Evolutionary conservation across 495 filamentous ascomycete genomes (phyloP), one percentile per base, ranked within the genome.

Genomic region (Hyaloscypha bicolor): DNA sequence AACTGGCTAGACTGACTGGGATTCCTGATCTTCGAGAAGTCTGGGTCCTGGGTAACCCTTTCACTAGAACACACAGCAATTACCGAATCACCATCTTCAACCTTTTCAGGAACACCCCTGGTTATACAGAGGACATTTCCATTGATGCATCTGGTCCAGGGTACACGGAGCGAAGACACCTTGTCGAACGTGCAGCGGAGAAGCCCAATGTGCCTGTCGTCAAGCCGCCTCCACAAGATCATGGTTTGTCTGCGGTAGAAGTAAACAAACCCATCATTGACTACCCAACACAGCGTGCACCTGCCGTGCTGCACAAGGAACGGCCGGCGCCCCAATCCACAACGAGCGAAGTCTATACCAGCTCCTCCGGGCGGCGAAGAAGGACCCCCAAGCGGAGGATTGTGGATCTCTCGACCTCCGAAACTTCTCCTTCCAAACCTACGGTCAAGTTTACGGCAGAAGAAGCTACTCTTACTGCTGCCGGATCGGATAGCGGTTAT

Each of bases 1-100:
- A 99, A 75, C 78, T 97, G 48, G 94, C 94, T 56, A 87, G 95
- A 52, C 82, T 99, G 48, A 97, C 95, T 25, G 88, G 90, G 65
- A 89, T 96, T 60, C 94, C 96, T 68, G 90, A 98, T 55, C 89
- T 99, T 72, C 88, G 87, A 52, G 95, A 97, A 79, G 88, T 98
- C 60, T 99, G 92, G 81, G 91, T 98, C 16, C 83, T 88, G 56
- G 90, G 89, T 19, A 98, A 98, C 76, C 93, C 94, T 8, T 97
- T 97, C 69, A 90, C 89, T 35, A 92, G 90, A 65, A 94, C 93
- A 12, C 93, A 97, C 72, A 85, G 88, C 61, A 87, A 86, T 68
- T 96, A 97, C 74, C 87, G 95, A 33, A 82, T 96, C 68, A 89
- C 87, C 30, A 96, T 99, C 70, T 97, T 99, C 85, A 98, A 98